Evolutionary conservation across 2,329 filamentous ascomycete species (phyloP).

Genomic region (Corniculantispora saksenae): DNA sequence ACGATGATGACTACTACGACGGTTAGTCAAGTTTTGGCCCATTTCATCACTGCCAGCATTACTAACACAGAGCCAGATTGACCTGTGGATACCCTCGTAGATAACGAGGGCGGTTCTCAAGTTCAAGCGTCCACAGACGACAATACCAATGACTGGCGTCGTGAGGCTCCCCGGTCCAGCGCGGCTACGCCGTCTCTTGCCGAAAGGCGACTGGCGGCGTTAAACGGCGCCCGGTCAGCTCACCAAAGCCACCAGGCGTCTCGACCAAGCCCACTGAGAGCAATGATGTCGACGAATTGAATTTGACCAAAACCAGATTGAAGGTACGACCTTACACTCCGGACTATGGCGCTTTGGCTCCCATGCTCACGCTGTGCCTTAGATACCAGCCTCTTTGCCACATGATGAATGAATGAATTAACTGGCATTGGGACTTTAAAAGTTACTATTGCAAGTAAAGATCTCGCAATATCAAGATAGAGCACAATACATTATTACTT

Average conservation of each 20-base stretch:
- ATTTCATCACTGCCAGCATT: constrained; percentile 16
- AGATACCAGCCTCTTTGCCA: constrained; percentile 19
- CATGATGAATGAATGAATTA: constrained; percentile 15
- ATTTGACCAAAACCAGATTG: constrained; percentile 31
- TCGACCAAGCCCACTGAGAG: constrained; percentile 68
- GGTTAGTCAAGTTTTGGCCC: constrained; percentile 38
- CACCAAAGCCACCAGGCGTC: constrained; percentile 51
- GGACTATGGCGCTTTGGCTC: background rate
- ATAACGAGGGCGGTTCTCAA: constrained; percentile 81
- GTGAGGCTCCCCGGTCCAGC: constrained; percentile 43
- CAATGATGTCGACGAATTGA: constrained; percentile 65
- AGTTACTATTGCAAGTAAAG: constrained; percentile 13
- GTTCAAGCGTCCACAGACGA: constrained; percentile 49
- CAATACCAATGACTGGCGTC: constrained; percentile 43
- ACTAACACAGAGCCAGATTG: constrained; percentile 62
- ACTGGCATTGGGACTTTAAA: constrained; percentile 15
- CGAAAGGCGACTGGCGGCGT: constrained; percentile 50
- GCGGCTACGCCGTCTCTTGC: constrained; percentile 46
- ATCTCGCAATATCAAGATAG: constrained; percentile 16
- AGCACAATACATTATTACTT: constrained; percentile 16
- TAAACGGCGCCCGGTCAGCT: constrained; percentile 46
- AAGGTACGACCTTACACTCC: constrained; percentile 11
- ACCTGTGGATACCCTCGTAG: constrained; percentile 84
- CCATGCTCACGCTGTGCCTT: constrained; percentile 1
- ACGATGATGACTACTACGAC: constrained; percentile 93